A percentile compares a stretch with the other conserved stretches of the same genome.
phyloP scores from a whole-genome alignment of 2,329 filamentous ascomycete species.

The Rhynchosporium agropyri region DNA sequence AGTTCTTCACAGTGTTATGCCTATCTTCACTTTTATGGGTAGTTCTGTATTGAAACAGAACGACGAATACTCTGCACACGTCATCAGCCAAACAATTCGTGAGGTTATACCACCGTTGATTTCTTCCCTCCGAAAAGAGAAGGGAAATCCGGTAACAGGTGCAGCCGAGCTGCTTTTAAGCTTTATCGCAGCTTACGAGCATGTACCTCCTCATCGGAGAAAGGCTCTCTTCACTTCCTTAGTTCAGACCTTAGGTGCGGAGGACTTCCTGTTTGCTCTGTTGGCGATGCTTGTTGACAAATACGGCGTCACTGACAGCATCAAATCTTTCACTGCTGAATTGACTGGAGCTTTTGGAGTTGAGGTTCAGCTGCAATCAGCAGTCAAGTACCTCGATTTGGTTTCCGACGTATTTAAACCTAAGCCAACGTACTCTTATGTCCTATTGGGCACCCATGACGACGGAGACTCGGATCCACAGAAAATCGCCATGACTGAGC shows the following conservation, averaged over 20 bases:
- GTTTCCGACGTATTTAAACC: constrained; percentile 74
- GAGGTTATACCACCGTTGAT: constrained; percentile 92
- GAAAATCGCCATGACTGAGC: constrained; percentile 55
- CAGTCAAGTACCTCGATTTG: constrained; percentile 76
- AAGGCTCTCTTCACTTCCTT: constrained; percentile 82
- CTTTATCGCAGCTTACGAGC: constrained; percentile 95
- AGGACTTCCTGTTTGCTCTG: constrained; percentile 86
- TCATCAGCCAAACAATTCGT: constrained; percentile 92
- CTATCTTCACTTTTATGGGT: constrained; percentile 98
- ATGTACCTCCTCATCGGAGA: constrained; percentile 86
- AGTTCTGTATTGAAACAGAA: constrained; percentile 87
- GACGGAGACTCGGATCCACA: constrained; percentile 48
- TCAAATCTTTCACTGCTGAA: constrained; percentile 74
- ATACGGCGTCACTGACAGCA: constrained; percentile 75
- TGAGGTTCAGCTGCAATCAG: constrained; percentile 74
- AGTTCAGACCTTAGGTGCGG: constrained; percentile 79
- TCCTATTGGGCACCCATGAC: constrained; percentile 66
- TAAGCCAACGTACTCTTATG: constrained; percentile 72
- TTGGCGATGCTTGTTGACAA: constrained; percentile 89
- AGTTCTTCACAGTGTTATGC: constrained; percentile 97
- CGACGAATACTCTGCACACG: constrained; percentile 95
- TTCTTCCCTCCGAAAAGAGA: constrained; percentile 78
- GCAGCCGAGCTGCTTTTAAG: constrained; percentile 90
- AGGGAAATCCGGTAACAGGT: constrained; percentile 75
- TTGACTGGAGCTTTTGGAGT: constrained; percentile 74